Evolutionary conservation across 1,284 basidiomycete species (phyloP).

Genomic region (Entoloma clypeatum): DNA sequence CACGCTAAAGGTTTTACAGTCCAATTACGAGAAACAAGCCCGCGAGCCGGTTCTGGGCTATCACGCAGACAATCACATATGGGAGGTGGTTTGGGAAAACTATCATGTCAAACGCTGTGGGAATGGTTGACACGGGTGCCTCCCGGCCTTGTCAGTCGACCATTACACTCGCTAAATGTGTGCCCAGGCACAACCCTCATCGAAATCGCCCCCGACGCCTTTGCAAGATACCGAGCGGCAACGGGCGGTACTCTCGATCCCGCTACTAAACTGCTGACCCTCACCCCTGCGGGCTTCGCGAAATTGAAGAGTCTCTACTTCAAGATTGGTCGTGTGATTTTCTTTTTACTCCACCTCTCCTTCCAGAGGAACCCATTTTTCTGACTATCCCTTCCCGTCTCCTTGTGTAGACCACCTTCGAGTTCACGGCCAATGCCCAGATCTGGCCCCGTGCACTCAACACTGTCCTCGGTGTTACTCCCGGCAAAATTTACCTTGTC

Average conservation of each 20-base stretch:
- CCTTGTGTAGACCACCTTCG: conserved; percentile 39
- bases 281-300: conserved; percentile 47
- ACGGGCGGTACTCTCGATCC: conserved; percentile 51
- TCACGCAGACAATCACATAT: conserved; percentile 56
- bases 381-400: too few species aligned
- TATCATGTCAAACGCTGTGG: conserved; percentile 47
- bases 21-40: conserved; percentile 51
- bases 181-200: conserved; percentile 40
- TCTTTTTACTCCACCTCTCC: neutral
- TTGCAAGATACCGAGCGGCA: conserved; percentile 42
- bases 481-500: conserved; percentile 46
- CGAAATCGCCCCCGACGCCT: conserved; percentile 43
- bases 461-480: conserved; percentile 44
- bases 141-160: neutral
- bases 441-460: conserved; percentile 57
- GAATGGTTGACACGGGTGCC: conserved; percentile 58
- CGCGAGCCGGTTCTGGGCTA: conserved; percentile 56
- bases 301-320: conserved; percentile 56
- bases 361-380: neutral
- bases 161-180: neutral
- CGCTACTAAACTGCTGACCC: conserved; percentile 51
- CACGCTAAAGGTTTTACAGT: conserved; percentile 9
- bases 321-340: conserved; percentile 41
- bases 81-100: conserved; percentile 38
- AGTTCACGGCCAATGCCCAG: conserved; percentile 55